Conservation (phyloP, 768 basidiomycete genomes). For the Tephrocybe sp. region DNA sequence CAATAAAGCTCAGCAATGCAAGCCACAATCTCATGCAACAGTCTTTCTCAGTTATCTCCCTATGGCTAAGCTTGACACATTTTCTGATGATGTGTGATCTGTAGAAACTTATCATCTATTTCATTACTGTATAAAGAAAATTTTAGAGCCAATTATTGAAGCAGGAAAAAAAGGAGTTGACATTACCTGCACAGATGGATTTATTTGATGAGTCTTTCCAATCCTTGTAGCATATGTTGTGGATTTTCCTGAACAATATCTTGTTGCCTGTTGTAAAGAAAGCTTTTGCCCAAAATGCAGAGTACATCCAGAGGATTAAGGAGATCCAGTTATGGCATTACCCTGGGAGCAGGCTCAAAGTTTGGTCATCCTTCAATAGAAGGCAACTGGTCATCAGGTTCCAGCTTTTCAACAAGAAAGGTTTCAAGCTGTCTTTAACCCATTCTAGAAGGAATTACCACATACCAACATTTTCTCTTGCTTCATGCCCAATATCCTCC, state of each 20-base stretch:
- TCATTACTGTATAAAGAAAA: slow-evolving; percentile 3
- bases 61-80: slow-evolving; percentile 1
- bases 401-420: too few species aligned
- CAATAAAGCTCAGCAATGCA: slow-evolving; percentile 23
- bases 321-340: not conserved
- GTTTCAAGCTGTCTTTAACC: slow-evolving; percentile 19
- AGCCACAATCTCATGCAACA: slow-evolving; percentile 27
- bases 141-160: slow-evolving; percentile 27
- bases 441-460: slow-evolving; percentile 41
- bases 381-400: too few species aligned
- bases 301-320: slow-evolving; percentile 12
- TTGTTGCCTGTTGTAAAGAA: slow-evolving; percentile 25
- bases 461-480: slow-evolving; percentile 38
- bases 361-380: slow-evolving; percentile 8
- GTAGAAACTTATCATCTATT: not conserved
- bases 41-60: slow-evolving; percentile 1
- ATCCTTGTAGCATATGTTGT: slow-evolving; percentile 28
- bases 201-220: slow-evolving; percentile 23
- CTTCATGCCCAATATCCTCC: slow-evolving; percentile 44
- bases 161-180: slow-evolving; percentile 28
- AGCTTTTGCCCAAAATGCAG: slow-evolving; percentile 27
- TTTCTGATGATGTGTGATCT: not conserved
- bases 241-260: slow-evolving; percentile 34
- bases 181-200: slow-evolving; percentile 33
- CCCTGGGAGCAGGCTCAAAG: not conserved